A percentile compares a stretch with the other conserved stretches of the same genome.
Conservation (phyloP, 192 early-diverging fungal species). For the Coemansia sp. region DNA sequence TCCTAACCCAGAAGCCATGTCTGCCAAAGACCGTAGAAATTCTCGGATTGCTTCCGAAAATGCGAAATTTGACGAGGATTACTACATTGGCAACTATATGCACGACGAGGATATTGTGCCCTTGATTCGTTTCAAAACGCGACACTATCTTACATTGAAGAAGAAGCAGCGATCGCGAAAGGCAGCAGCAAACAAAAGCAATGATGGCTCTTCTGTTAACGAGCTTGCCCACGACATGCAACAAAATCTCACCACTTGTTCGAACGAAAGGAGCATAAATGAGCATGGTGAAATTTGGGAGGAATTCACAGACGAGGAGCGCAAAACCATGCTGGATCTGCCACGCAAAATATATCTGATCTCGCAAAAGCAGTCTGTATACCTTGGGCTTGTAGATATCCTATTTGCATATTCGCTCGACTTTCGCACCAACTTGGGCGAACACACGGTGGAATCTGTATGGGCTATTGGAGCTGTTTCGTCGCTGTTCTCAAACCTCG, state of each 20-base stretch:
- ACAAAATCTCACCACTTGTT: constrained; percentile 4
- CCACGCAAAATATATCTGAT: constrained; percentile 77
- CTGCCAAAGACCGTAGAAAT: constrained; percentile 54
- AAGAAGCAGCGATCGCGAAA: constrained; percentile 61
- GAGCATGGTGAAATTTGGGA: not conserved
- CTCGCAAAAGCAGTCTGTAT: constrained; percentile 66
- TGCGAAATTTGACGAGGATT: constrained; percentile 86
- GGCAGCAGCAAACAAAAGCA: not conserved
- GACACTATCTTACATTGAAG: constrained; percentile 65
- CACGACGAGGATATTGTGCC: constrained; percentile 84
- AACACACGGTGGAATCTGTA: constrained; percentile 83
- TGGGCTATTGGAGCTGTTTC: constrained; percentile 91
- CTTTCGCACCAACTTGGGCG: constrained; percentile 79
- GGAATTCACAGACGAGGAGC: constrained; percentile 72
- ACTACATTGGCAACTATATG: constrained; percentile 89
- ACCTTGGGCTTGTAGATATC: constrained; percentile 89
- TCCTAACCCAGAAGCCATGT: constrained; percentile 58
- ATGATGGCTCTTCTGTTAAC: constrained; percentile 10
- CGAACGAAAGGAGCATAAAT: not conserved
- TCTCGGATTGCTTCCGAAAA: constrained; percentile 75
- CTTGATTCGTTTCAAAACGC: constrained; percentile 74
- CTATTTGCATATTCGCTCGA: constrained; percentile 92
- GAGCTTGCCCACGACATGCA: constrained; percentile 3
- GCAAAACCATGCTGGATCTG: constrained; percentile 72
- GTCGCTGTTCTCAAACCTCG: constrained; percentile 76